These are phyloP conservation scores for Gossypium sturtianum DNA, from an alignment of 345 rosid species.

Conservation along the genomic window DNA sequence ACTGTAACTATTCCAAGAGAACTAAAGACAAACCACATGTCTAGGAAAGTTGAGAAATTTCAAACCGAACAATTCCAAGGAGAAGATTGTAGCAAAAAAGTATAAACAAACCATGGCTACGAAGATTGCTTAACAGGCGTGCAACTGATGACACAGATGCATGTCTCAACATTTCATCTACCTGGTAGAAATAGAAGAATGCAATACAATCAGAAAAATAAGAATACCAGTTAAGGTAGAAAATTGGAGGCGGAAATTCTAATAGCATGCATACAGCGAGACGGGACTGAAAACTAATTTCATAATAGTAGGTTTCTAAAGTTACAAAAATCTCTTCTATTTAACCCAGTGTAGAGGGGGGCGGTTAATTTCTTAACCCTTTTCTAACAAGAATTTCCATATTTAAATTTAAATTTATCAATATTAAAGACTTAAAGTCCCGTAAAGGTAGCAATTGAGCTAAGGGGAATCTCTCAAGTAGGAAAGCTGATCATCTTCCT, in stretches of 20 bases:
- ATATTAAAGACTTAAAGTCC: not conserved
- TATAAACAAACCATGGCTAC: slow-evolving; percentile 57
- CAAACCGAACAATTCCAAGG: not conserved
- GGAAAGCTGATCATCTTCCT: not conserved
- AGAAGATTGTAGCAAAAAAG: slow-evolving; percentile 9
- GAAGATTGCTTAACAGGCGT: slow-evolving; percentile 55
- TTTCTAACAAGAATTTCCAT: not conserved
- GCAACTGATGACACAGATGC: slow-evolving; percentile 57
- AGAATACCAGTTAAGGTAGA: not conserved
- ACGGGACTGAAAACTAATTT: not conserved
- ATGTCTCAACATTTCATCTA: slow-evolving; percentile 64
- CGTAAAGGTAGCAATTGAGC: not conserved
- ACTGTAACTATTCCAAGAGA: not conserved
- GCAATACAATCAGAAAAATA: not conserved
- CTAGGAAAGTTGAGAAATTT: not conserved
- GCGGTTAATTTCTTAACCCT: not conserved
- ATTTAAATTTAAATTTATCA: not conserved
- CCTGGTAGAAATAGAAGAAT: slow-evolving; percentile 34
- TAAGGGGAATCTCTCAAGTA: not conserved
- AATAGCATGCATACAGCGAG: not conserved
- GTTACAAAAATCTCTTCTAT: not conserved
- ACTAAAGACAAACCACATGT: not conserved
- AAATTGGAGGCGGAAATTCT: not conserved
- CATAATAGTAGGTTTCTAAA: not conserved
- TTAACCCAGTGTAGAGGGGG: not conserved